Evolutionary conservation across 345 rosid genomes (phyloP), one percentile per base, ranked within the genome.

Genomic region (Acer campestre): DNA sequence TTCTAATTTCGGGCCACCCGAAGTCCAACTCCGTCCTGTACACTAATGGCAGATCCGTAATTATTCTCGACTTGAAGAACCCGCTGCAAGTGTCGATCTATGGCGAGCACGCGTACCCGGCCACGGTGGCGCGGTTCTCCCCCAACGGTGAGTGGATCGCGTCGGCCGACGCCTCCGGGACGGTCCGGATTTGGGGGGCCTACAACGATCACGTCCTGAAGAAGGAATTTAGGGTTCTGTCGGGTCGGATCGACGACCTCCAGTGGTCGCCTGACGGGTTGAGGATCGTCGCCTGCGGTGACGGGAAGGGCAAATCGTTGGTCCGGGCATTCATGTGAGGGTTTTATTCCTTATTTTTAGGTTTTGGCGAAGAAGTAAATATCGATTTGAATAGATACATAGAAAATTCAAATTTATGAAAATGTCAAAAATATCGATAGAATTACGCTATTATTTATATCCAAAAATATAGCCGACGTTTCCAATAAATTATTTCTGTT

Each of bases 101-200:
- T 67, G 97, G 92, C 3, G 99, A 96, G 55, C 99, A 96, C 70
- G 97, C 90, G 11, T 92, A 96, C 79, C 97, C 94, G 64, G 98
- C 93, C 75, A 96, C 98, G 31, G 95, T 94, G 70, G 98, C 98
- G 51, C 86, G 99, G 10, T 96, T 83, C 87, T 96, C 99, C 3
- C 99, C 99, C n/a, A 94, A 94, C 72, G 99, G 99, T 0, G 99
- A 95, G 89, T 95, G 99, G 99, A 83, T 95, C 84, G 99, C 99
- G 67, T 96, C 99, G 2, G 99, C 94, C 9, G 99, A 96, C 63
- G 90, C 80, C 4, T 91, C 97, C 11, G 99, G 99, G 13, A 84
- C 93, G n/a, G 94, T 96, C 20, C 85, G 99, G 87, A 91, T 96
- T 86, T 96, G 99, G 98, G 99, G 98, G 56, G 72, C 98, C 61